These are phyloP conservation scores for Ophiocordyceps camponoti-saundersi DNA, from an alignment of 2,329 filamentous ascomycete genomes.

Conservation along the genomic window DNA sequence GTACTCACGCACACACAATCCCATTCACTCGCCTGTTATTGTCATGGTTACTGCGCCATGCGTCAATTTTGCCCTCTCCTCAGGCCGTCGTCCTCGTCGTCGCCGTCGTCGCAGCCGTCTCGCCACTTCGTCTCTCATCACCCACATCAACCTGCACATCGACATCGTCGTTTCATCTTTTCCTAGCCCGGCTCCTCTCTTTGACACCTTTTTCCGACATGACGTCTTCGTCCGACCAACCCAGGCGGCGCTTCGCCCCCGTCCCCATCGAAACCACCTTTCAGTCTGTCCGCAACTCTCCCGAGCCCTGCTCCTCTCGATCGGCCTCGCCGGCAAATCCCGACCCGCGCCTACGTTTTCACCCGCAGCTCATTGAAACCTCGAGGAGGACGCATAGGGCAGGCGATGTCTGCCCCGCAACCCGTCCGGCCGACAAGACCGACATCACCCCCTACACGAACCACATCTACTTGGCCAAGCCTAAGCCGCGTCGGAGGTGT, in stretches of 20 bases:
- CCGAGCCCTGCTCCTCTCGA: conserved; percentile 30
- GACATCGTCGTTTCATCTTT: background rate
- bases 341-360: conserved; percentile 38
- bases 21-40: too few species aligned
- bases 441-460: conserved; percentile 50
- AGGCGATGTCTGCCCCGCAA: conserved; percentile 45
- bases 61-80: background rate
- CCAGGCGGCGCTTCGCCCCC: conserved; percentile 45
- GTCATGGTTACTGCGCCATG: background rate
- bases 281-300: conserved; percentile 38
- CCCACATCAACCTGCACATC: background rate
- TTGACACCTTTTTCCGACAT: background rate
- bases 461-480: conserved; percentile 34
- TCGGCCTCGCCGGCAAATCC: conserved; percentile 24
- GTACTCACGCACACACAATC: too few species aligned
- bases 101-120: background rate
- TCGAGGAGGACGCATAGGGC: conserved; percentile 53
- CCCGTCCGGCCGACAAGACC: conserved; percentile 51
- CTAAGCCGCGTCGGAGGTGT: conserved; percentile 17
- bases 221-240: conserved; percentile 23
- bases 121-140: background rate
- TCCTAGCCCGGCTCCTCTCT: background rate
- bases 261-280: conserved; percentile 58
- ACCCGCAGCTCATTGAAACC: conserved; percentile 69
- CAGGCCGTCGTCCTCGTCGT: too few species aligned